A percentile compares a stretch with the other conserved stretches of the same genome.
These are phyloP conservation scores for Macroventuria anomochaeta DNA, from an alignment of 2,329 filamentous ascomycete genomes.

Conservation along the genomic window DNA sequence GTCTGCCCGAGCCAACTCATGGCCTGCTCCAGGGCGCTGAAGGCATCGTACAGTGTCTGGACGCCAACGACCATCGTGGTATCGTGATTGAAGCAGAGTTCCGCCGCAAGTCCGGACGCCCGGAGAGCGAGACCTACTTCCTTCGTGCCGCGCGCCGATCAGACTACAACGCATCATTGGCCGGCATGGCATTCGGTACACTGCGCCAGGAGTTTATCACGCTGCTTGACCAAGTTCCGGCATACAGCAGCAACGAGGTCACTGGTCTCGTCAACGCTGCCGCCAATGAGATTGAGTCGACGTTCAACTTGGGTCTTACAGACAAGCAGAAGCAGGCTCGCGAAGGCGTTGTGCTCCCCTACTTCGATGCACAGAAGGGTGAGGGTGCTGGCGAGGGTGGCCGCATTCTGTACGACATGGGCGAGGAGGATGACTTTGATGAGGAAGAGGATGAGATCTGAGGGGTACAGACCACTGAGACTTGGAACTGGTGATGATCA, in stretches of 20 bases:
- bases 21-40: slow-evolving; percentile 79
- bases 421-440: slow-evolving; percentile 93
- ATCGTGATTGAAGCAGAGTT: slow-evolving; percentile 86
- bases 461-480: neutral
- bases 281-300: slow-evolving; percentile 59
- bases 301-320: slow-evolving; percentile 85
- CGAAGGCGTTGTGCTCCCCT: slow-evolving; percentile 89
- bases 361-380: slow-evolving; percentile 92
- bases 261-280: slow-evolving; percentile 33
- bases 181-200: slow-evolving; percentile 31
- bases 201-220: slow-evolving; percentile 59
- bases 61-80: slow-evolving; percentile 60
- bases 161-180: slow-evolving; percentile 26
- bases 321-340: slow-evolving; percentile 87
- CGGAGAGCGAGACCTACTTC: slow-evolving; percentile 73
- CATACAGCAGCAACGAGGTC: slow-evolving; percentile 35
- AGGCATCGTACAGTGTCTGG: slow-evolving; percentile 75
- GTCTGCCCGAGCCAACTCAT: slow-evolving; percentile 76
- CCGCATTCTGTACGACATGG: slow-evolving; percentile 95
- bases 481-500: neutral
- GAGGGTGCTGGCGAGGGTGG: slow-evolving; percentile 77
- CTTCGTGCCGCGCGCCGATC: slow-evolving; percentile 42
- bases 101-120: slow-evolving; percentile 79
- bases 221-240: slow-evolving; percentile 76
- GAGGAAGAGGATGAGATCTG: slow-evolving; percentile 93